Evolutionary conservation across 192 early-diverging fungal genomes (phyloP).

Genomic region (Backusella macrospora): DNA sequence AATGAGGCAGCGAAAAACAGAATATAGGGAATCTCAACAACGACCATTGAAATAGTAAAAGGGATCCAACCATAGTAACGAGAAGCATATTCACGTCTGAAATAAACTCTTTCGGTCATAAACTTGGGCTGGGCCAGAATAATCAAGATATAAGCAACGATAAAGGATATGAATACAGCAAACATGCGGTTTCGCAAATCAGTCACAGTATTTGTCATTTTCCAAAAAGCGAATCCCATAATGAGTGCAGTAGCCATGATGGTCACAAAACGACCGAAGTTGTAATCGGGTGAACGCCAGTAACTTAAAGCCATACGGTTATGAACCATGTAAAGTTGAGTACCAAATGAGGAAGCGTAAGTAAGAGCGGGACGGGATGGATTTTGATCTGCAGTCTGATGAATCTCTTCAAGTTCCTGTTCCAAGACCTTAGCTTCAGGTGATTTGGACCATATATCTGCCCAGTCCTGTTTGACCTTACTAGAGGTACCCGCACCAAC

Average conservation of each 20-base stretch:
- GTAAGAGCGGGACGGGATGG: slow-evolving; percentile 31
- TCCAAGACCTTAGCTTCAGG: slow-evolving; percentile 46
- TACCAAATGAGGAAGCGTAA: slow-evolving; percentile 47
- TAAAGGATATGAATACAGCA: slow-evolving; percentile 70
- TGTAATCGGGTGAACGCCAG: slow-evolving; percentile 77
- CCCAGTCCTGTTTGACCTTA: slow-evolving; percentile 61
- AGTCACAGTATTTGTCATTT: slow-evolving; percentile 50
- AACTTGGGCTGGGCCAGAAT: slow-evolving; percentile 73
- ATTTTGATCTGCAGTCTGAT: slow-evolving; percentile 40
- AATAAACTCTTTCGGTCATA: slow-evolving; percentile 66
- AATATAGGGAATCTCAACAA: slow-evolving; percentile 72
- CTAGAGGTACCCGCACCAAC: slow-evolving; percentile 63
- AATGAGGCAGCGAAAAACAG: slow-evolving; percentile 61
- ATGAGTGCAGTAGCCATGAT: slow-evolving; percentile 59
- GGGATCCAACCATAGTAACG: slow-evolving; percentile 72
- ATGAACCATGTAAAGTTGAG: slow-evolving; percentile 64
- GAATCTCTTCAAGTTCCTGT: slow-evolving; percentile 58
- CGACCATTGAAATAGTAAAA: slow-evolving; percentile 62
- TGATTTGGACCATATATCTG: slow-evolving; percentile 69
- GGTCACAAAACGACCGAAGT: slow-evolving; percentile 68
- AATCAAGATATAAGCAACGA: slow-evolving; percentile 67
- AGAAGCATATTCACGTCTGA: slow-evolving; percentile 65
- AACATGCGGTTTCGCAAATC: slow-evolving; percentile 73
- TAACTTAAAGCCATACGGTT: slow-evolving; percentile 66
- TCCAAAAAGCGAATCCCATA: slow-evolving; percentile 75